Base-by-base conservation (phyloP, 2,329 filamentous ascomycete species). In the Colletotrichum salicis region DNA sequence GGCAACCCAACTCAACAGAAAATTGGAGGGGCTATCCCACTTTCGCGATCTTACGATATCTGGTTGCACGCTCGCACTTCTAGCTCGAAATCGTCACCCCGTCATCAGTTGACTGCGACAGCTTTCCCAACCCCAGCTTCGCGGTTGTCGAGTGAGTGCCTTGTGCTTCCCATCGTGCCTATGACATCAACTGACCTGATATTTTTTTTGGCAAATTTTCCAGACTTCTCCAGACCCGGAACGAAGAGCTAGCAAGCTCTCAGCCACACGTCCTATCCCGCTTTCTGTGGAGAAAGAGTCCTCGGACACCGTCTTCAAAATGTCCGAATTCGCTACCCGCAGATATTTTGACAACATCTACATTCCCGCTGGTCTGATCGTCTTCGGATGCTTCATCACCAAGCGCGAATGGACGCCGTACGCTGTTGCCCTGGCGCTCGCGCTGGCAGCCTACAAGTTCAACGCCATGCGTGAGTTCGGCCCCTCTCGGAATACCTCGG, bases 261-360 rank as follows among this genome's bases (percentile, higher is more conserved):
- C 54, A 52, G 35, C 29, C 59, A 58, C 48, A 52, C 52, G 37
- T 41, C 54, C 35, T 24, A 33, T 33, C 24, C 59, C 61, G 48
- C 29, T 67, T 67, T 33, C 63, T 64, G 71, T 73, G 60, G 69
- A 65, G 64, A 51, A 64, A 41, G 15, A 41, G 37, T 41, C 69
- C 54, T 54, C 58, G 48, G 35, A 48, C 70, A 24, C 60, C 64
- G 27, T 29, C 24, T 60, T 70, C 70, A 72, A 55, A 27, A 75
- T 74, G 84, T 76, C 79, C 62, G 80, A 82, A 27, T 77, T 85
- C 61, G 77, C 87, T 59, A 87, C 91, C 74, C 86, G 87, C 76
- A 86, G 91, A 78, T 94, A 92, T 79, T 83, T 96, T 79, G 90
- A 94, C 82, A 93, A 93, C 79, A 89, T 97, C 77, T 95, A 96